Percentiles rank a stretch among this genome's conserved stretches.
These are phyloP conservation scores for Trypanosoma conorhini DNA, from an alignment of 208 protist species.

Conservation along the genomic window DNA sequence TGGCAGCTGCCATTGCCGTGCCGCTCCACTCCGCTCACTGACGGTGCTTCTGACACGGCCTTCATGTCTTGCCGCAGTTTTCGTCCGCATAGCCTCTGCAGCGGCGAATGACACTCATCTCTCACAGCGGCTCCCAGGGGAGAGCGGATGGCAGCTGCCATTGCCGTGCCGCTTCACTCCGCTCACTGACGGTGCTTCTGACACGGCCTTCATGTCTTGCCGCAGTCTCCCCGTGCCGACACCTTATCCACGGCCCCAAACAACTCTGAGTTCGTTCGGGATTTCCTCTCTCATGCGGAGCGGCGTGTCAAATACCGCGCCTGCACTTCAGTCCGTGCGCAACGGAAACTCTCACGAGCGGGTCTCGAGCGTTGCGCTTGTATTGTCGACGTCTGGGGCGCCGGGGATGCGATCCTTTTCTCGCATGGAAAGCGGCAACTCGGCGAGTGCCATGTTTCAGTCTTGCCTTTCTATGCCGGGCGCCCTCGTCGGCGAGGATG, in stretches of 20 bases:
- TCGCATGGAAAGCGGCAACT: background rate
- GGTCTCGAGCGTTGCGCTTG: background rate
- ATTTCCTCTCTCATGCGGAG: background rate
- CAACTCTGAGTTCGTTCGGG: background rate
- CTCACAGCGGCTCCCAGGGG: background rate
- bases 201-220: background rate
- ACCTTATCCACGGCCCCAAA: background rate
- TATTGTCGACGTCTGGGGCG: background rate
- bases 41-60: background rate
- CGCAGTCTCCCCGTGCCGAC: background rate
- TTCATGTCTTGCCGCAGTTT: constrained; percentile 2
- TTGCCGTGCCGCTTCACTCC: background rate
- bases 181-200: background rate
- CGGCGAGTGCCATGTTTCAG: background rate
- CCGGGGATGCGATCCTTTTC: background rate
- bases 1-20: background rate
- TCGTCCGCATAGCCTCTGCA: background rate
- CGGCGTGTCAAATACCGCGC: background rate
- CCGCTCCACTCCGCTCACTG: background rate
- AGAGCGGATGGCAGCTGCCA: background rate
- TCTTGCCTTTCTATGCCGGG: background rate
- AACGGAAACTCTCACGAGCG: background rate
- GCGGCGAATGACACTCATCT: background rate
- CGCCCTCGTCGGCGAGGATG: background rate
- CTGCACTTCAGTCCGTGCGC: background rate